phyloP scores from a whole-genome alignment of 192 early-diverging fungal species.

The Dissophora ornata region DNA sequence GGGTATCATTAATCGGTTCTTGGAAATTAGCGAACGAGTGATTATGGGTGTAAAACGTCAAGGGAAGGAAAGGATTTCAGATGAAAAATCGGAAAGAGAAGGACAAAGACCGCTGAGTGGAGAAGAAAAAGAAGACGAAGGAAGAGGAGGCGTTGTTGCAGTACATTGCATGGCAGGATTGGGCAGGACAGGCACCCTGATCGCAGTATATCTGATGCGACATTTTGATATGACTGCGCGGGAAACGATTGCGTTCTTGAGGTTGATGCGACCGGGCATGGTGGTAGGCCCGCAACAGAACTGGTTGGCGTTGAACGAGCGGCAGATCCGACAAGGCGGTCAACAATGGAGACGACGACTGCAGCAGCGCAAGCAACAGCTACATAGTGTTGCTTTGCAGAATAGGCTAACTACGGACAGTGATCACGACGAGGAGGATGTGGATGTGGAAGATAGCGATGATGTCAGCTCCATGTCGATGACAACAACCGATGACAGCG shows the following conservation, averaged over 20 bases:
- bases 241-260: conserved; percentile 72
- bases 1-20: conserved; percentile 68
- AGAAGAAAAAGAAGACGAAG: no score
- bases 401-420: no score
- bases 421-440: not conserved
- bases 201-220: conserved; percentile 71
- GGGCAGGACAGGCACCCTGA: conserved; percentile 35
- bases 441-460: not conserved
- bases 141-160: conserved; percentile 33
- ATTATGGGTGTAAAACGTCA: no score
- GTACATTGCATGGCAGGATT: conserved; percentile 45
- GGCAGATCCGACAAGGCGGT: conserved; percentile 14
- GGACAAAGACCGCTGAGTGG: no score
- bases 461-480: no score
- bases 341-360: not conserved
- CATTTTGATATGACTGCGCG: conserved; percentile 74
- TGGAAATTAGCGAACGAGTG: conserved; percentile 76
- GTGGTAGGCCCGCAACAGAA: conserved; percentile 85
- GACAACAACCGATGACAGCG: not conserved
- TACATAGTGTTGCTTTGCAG: no score
- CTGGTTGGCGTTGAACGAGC: conserved; percentile 60
- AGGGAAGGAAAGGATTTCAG: no score
- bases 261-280: conserved; percentile 74
- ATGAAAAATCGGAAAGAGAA: no score
- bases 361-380: not conserved